Base-by-base conservation (phyloP, 1,284 basidiomycete genomes). In the Sphagnurus paluster region DNA sequence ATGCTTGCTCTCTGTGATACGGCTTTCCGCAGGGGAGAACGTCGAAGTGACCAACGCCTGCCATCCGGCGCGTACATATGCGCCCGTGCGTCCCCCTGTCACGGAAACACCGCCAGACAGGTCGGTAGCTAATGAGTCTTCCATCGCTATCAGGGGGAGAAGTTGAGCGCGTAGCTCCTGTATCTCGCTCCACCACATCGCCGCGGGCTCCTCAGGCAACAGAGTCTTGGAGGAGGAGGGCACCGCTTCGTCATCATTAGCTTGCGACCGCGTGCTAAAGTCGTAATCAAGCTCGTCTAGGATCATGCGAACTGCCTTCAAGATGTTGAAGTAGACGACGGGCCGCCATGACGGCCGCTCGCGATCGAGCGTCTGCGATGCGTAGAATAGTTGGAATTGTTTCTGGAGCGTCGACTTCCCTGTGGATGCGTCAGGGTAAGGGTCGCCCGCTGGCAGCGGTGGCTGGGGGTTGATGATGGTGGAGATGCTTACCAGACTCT, bases 371-470 rank as follows among this genome's bases (percentile, higher is more conserved):
- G 80, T 70, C 47, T 79, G 73, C 5, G 84, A 82, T 2, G 86
- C 80, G 57, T 90, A 88, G 64, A 82, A 83, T 1, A 90, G 73
- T 59, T 90, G 87, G 58, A 90, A 88, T 64, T 90, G 85, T 56
- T 88, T 89, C 58, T 85, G 84, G 6, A 90, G 71, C 1, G 87
- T 88, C 0, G 84, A 87, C 63, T 89, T 90, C 40, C 87, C 87
- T 75, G 45, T 24, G 24, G 13, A 11, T n/a, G n/a, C n/a, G n/a
- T n/a, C n/a, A n/a, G n/a, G n/a, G n/a, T n/a, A n/a, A n/a, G n/a
- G n/a, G n/a, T n/a, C n/a, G n/a, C n/a, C n/a, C n/a, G n/a, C n/a
- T n/a, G n/a, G n/a, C n/a, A n/a, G n/a, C n/a, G n/a, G n/a, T n/a
- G n/a, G n/a, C n/a, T n/a, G n/a, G n/a, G n/a, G n/a, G n/a, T n/a